phyloP scores from a whole-genome alignment of 2,329 filamentous ascomycete species.

The Talaromyces sp. region DNA sequence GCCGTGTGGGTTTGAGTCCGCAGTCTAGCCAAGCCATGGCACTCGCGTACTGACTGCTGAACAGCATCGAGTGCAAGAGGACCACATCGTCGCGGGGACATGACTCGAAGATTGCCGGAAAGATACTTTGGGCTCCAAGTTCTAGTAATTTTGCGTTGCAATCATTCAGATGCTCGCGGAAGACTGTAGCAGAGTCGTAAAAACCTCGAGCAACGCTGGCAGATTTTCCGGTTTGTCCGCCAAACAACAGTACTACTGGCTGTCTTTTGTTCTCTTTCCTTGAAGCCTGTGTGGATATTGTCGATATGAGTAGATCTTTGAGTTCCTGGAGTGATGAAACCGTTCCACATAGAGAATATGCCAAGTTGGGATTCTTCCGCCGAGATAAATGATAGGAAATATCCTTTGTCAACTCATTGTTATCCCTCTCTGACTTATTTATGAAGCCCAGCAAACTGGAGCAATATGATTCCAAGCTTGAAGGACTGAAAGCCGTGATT shows the following conservation, averaged over 20 bases:
- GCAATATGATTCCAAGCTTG: neutral
- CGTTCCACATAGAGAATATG: neutral
- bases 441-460: neutral
- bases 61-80: neutral
- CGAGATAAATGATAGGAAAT: neutral
- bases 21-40: neutral
- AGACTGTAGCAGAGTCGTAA: neutral
- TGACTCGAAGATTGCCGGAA: neutral
- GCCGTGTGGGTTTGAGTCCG: neutral
- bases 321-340: neutral
- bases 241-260: conserved; percentile 34
- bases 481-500: neutral
- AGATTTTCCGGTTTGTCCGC: conserved; percentile 32
- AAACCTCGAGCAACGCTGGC: neutral
- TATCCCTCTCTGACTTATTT: neutral
- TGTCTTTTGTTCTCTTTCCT: neutral
- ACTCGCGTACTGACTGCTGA: neutral
- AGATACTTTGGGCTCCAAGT: neutral
- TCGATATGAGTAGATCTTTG: neutral
- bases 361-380: neutral
- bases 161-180: neutral
- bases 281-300: neutral
- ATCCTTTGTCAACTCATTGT: neutral
- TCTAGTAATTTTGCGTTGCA: neutral
- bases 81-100: neutral